Percentiles rank a stretch among this genome's conserved stretches.
phyloP scores from a whole-genome alignment of 805 yeast species.

The Barnettozyma californica region DNA sequence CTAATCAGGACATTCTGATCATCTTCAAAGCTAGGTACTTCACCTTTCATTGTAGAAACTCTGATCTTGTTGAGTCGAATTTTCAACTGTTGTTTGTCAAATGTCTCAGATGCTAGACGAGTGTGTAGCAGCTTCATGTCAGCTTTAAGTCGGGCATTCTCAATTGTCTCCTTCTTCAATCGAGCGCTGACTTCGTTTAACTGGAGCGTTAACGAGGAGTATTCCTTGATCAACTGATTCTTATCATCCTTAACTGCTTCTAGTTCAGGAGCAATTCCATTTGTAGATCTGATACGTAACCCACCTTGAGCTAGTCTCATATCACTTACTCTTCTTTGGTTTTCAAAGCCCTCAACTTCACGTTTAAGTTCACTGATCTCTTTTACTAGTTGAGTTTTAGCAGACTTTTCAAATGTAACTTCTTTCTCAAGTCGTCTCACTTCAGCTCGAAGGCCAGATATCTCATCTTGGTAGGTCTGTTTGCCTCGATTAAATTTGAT shows the following conservation, averaged over 20 bases:
- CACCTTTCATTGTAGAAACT: conserved; percentile 18
- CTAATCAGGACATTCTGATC: conserved; percentile 15
- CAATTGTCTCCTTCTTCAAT: conserved; percentile 40
- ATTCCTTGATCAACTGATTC: conserved; percentile 32
- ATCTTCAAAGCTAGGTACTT: conserved; percentile 22
- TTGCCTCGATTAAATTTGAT: conserved; percentile 40
- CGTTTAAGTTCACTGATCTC: conserved; percentile 23
- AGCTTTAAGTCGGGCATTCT: conserved; percentile 42
- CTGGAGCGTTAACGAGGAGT: conserved; percentile 42
- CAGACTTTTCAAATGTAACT: conserved; percentile 26
- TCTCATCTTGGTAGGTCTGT: conserved; percentile 36
- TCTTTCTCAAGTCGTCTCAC: conserved; percentile 13
- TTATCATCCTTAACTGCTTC: conserved; percentile 24
- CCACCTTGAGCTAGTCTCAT: conserved; percentile 23
- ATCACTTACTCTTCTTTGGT: conserved; percentile 20
- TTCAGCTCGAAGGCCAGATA: conserved; percentile 33
- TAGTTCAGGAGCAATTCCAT: conserved; percentile 16
- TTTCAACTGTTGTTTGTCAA: conserved; percentile 46
- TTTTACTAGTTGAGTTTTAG: conserved; percentile 26
- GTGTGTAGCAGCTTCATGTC: conserved; percentile 58
- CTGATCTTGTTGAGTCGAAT: conserved; percentile 37
- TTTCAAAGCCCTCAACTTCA: conserved; percentile 30
- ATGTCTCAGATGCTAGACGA: conserved; percentile 59
- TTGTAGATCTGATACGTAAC: conserved; percentile 19
- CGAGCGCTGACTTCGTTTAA: conserved; percentile 47